These are phyloP conservation scores for Myxozyma lipomycoides DNA, from an alignment of 805 yeast genomes.

Conservation along the genomic window DNA sequence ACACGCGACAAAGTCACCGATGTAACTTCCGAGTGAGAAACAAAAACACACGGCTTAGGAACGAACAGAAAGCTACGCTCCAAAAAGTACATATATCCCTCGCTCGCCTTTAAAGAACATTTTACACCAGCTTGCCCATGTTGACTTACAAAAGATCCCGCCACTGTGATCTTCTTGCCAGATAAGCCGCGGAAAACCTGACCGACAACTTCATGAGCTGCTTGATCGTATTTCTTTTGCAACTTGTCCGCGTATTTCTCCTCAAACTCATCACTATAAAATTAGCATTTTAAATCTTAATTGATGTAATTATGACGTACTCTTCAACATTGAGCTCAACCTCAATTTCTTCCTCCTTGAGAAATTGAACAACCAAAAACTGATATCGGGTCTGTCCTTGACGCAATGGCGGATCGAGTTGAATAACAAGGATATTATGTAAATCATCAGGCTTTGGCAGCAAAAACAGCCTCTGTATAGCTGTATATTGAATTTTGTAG, in stretches of 20 bases:
- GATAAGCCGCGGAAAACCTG: constrained; percentile 88
- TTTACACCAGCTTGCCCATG: constrained; percentile 80
- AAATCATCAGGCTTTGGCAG: constrained; percentile 92
- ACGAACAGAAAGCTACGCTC: constrained; percentile 88
- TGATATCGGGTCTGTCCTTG: constrained; percentile 98
- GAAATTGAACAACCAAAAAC: constrained; percentile 83
- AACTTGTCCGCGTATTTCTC: constrained; percentile 68
- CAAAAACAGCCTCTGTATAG: constrained; percentile 84
- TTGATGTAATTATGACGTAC: constrained; percentile 1
- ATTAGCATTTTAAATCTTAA: not conserved
- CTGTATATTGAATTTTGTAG: constrained; percentile 86
- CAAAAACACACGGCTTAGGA: constrained; percentile 89
- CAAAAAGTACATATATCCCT: constrained; percentile 88
- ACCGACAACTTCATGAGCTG: constrained; percentile 79
- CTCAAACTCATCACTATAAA: constrained; percentile 57
- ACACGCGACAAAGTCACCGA: constrained; percentile 82
- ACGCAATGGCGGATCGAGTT: constrained; percentile 93
- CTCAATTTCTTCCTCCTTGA: constrained; percentile 85
- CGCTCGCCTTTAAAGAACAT: constrained; percentile 91
- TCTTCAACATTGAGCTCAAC: constrained; percentile 82
- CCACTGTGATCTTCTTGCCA: constrained; percentile 76
- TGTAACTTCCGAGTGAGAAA: constrained; percentile 78
- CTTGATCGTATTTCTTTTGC: constrained; percentile 71
- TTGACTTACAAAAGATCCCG: constrained; percentile 58
- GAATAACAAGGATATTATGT: constrained; percentile 81